Percentiles rank a stretch among this genome's conserved stretches.
These are phyloP conservation scores for Neopestalotiopsis rosae DNA, from an alignment of 2,329 filamentous ascomycete genomes.

Conservation along the genomic window DNA sequence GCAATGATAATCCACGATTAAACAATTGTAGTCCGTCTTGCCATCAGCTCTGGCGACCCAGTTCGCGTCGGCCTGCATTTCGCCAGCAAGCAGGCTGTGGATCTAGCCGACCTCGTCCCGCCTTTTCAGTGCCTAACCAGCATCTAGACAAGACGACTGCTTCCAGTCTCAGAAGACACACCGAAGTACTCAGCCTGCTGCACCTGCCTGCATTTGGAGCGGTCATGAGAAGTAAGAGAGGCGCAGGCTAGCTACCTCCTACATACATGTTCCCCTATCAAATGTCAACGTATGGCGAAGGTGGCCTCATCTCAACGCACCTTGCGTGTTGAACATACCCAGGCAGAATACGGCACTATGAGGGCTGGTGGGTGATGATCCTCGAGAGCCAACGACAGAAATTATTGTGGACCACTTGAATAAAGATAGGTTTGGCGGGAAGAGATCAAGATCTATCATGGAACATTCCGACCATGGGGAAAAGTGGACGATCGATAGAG, in stretches of 20 bases:
- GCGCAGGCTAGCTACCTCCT: neutral
- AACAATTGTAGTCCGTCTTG: neutral
- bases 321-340: neutral
- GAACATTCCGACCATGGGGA: neutral
- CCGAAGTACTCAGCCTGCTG: slow-evolving; percentile 17
- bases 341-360: neutral
- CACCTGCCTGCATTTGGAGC: slow-evolving; percentile 14
- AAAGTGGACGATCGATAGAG: neutral
- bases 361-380: neutral
- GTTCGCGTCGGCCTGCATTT: slow-evolving; percentile 6
- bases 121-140: slow-evolving; percentile 12
- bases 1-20: neutral
- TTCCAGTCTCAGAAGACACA: neutral
- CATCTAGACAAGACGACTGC: neutral
- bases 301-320: neutral
- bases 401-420: neutral
- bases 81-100: slow-evolving; percentile 9
- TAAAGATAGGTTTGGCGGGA: neutral
- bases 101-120: slow-evolving; percentile 4
- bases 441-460: neutral
- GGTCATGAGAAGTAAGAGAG: slow-evolving; percentile 8
- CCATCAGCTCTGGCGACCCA: neutral
- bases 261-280: too few relatives aligned
- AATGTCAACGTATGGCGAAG: too few relatives aligned
- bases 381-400: neutral